A percentile compares a stretch with the other conserved stretches of the same genome.
Conservation (phyloP, 176 grass and related monocot genomes). For the Leersia perrieri region DNA sequence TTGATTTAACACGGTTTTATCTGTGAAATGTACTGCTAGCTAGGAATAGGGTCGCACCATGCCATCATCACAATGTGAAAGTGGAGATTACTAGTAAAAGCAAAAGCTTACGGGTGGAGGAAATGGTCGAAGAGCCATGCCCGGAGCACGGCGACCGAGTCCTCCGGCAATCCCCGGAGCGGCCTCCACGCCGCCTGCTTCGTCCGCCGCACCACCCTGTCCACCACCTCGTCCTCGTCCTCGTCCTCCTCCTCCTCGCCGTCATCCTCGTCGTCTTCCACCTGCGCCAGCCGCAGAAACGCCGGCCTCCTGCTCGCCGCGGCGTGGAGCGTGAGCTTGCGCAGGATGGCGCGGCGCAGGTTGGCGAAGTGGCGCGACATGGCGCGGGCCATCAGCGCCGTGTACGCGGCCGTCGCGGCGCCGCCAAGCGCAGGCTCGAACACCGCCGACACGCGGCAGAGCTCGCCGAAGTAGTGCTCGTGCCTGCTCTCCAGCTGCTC, state of each 20-base stretch:
- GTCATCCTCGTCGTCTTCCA: background rate
- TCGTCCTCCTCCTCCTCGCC: background rate
- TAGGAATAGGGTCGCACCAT: too few species aligned
- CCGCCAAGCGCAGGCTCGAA: constrained; percentile 67
- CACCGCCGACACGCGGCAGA: constrained; percentile 57
- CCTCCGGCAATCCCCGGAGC: constrained; percentile 73
- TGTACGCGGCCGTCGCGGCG: constrained; percentile 62
- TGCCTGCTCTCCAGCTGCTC: constrained; percentile 75
- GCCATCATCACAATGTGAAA: background rate
- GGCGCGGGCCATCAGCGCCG: constrained; percentile 75
- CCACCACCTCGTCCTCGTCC: constrained; percentile 21
- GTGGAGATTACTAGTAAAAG: background rate
- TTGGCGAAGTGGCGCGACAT: constrained; percentile 86
- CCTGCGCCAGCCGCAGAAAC: constrained; percentile 26
- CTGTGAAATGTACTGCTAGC: too few species aligned
- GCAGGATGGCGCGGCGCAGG: constrained; percentile 73
- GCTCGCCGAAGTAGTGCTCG: constrained; percentile 72
- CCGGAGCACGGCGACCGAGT: constrained; percentile 75
- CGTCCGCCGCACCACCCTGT: constrained; percentile 44
- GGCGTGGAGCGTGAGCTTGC: constrained; percentile 37
- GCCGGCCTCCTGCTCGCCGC: constrained; percentile 18
- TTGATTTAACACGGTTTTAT: too few species aligned
- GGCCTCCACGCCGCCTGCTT: constrained; percentile 75
- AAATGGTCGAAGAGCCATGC: constrained; percentile 93
- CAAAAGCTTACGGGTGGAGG: constrained; percentile 84